Conservation (phyloP, 1,139 yeast species). For the Tardiomyces blankii region DNA sequence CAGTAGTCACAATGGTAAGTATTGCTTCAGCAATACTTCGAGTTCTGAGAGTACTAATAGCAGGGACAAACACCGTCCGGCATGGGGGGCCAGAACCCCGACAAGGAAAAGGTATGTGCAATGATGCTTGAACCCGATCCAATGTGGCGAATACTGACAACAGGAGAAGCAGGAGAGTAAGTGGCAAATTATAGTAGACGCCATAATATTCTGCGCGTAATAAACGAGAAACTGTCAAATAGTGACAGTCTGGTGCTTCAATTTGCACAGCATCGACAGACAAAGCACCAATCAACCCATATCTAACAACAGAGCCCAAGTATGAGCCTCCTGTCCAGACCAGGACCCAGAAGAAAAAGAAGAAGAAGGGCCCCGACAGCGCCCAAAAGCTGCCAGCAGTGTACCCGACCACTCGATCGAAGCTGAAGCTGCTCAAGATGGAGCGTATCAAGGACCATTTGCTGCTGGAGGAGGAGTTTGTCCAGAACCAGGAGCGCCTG, state of each 20-base stretch:
- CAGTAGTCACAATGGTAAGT: not conserved
- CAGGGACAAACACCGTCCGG: slow-evolving; percentile 40
- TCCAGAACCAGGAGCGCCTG: slow-evolving; percentile 85
- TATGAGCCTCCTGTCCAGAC: slow-evolving; percentile 98
- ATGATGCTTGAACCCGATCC: slow-evolving; percentile 1
- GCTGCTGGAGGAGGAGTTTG: slow-evolving; percentile 91
- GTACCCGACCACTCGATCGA: slow-evolving; percentile 88
- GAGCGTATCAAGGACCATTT: slow-evolving; percentile 96
- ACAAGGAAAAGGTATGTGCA: slow-evolving; percentile 42
- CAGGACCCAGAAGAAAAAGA: slow-evolving; percentile 76
- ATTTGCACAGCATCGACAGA: too few relatives aligned
- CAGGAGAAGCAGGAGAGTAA: slow-evolving; percentile 25
- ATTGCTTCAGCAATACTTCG: not conserved
- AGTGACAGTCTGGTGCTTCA: too few relatives aligned
- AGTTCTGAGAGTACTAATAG: not conserved
- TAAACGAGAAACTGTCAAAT: too few relatives aligned
- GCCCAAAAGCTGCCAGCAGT: slow-evolving; percentile 79
- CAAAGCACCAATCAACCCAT: not conserved
- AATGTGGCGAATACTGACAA: slow-evolving; percentile 9
- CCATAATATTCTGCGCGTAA: too few relatives aligned
- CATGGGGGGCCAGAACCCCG: slow-evolving; percentile 52
- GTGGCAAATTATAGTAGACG: slow-evolving; percentile 10
- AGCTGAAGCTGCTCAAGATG: slow-evolving; percentile 77
- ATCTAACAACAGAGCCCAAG: slow-evolving; percentile 55
- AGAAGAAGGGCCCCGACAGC: slow-evolving; percentile 76